Percentiles rank a stretch among this genome's conserved stretches.
phyloP scores from a whole-genome alignment of 305 asterid species.

The Fraxinus nigra region DNA sequence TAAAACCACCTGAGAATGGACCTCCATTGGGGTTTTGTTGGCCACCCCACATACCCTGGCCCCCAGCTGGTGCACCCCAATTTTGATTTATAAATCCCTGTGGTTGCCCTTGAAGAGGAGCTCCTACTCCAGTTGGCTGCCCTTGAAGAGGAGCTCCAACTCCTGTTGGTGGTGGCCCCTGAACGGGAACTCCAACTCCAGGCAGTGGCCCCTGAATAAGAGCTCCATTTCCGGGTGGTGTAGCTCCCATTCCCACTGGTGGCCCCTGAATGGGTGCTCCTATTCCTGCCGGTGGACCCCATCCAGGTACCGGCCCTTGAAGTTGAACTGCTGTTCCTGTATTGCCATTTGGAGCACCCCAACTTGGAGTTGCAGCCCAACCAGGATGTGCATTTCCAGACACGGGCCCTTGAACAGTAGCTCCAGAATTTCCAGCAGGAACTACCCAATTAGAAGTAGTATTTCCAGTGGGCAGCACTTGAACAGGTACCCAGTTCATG shows the following conservation, averaged over 20 bases:
- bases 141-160: conserved; percentile 32
- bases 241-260: conserved; percentile 45
- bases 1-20: conserved; percentile 50
- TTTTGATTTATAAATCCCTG: conserved; percentile 59
- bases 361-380: conserved; percentile 50
- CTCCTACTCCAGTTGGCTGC: conserved; percentile 32
- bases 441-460: conserved; percentile 40
- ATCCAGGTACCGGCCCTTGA: conserved; percentile 48
- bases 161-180: conserved; percentile 30
- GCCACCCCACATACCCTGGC: conserved; percentile 50
- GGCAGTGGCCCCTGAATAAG: conserved; percentile 25
- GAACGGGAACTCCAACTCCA: conserved; percentile 21
- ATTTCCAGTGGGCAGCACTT: conserved; percentile 33
- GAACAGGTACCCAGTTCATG: conserved; percentile 41
- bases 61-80: conserved; percentile 46
- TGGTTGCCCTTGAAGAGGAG: conserved; percentile 40
- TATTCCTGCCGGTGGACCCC: conserved; percentile 51
- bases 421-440: conserved; percentile 34
- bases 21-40: conserved; percentile 49
- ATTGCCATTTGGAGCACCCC: conserved; percentile 36
- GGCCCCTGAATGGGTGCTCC: conserved; percentile 37
- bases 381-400: conserved; percentile 47
- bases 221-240: conserved; percentile 28
- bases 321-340: conserved; percentile 27
- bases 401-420: conserved; percentile 34